phyloP scores from a whole-genome alignment of 1,139 yeast genomes.

The Taphrina communis region DNA sequence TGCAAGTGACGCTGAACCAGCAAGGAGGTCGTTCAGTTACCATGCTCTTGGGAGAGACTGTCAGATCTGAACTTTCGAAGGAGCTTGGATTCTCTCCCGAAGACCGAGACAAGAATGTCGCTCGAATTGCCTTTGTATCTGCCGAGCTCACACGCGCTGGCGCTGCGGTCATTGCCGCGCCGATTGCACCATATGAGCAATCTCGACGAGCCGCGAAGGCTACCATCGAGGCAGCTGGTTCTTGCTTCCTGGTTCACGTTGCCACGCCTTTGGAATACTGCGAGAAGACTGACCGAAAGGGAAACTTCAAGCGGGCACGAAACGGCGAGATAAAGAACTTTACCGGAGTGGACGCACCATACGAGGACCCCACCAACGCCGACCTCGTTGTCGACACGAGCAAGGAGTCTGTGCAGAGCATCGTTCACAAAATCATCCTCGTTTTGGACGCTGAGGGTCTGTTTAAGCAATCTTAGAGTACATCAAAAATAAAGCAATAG shows the following conservation, averaged over 20 bases:
- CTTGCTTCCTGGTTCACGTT: slow-evolving; percentile 59
- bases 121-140: slow-evolving; percentile 65
- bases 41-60: slow-evolving; percentile 62
- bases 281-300: slow-evolving; percentile 58
- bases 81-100: slow-evolving; percentile 56
- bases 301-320: slow-evolving; percentile 57
- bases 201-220: slow-evolving; percentile 54
- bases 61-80: slow-evolving; percentile 56
- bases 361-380: slow-evolving; percentile 58
- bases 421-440: slow-evolving; percentile 72
- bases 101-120: slow-evolving; percentile 55
- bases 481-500: too few species aligned
- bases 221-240: slow-evolving; percentile 58
- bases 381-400: slow-evolving; percentile 62
- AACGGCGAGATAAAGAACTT: slow-evolving; percentile 58
- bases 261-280: slow-evolving; percentile 58
- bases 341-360: slow-evolving; percentile 58
- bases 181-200: slow-evolving; percentile 58
- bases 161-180: slow-evolving; percentile 80
- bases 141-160: slow-evolving; percentile 89
- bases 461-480: slow-evolving; percentile 26
- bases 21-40: slow-evolving; percentile 87
- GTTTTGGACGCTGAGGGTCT: slow-evolving; percentile 63
- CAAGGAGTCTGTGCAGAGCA: slow-evolving; percentile 61
- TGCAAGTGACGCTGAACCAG: slow-evolving; percentile 89